Percentiles rank a stretch among this genome's conserved stretches.
Evolutionary conservation across 2,329 filamentous ascomycete species (phyloP).

Genomic region (Apiospora aurea): DNA sequence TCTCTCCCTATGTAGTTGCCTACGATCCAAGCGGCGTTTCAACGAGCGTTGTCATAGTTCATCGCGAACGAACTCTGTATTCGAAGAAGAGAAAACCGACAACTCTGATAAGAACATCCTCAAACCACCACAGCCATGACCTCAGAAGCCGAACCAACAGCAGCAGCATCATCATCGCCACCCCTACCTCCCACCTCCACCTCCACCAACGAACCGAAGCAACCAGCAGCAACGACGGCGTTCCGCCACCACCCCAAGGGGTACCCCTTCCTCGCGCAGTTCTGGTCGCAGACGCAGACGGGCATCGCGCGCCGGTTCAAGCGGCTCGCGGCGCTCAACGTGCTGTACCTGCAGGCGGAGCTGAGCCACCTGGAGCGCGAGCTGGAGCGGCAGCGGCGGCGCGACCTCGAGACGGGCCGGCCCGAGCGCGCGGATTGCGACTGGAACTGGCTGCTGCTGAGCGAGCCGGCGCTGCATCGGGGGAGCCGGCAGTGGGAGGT

Average conservation of each 20-base stretch:
- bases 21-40: not conserved
- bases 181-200: not conserved
- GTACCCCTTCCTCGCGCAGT: conserved; percentile 23
- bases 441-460: conserved; percentile 26
- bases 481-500: conserved; percentile 26
- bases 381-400: conserved; percentile 8
- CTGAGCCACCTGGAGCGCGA: conserved; percentile 25
- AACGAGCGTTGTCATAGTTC: not conserved
- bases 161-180: not conserved
- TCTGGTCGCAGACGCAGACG: conserved; percentile 25
- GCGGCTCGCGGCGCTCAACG: conserved; percentile 25
- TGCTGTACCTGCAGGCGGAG: conserved; percentile 26
- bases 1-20: not conserved
- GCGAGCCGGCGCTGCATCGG: conserved; percentile 12
- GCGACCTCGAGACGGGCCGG: conserved; percentile 13
- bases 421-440: not conserved
- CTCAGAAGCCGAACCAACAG: not conserved
- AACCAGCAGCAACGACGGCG: not conserved
- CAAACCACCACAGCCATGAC: not conserved
- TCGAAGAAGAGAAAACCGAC: not conserved
- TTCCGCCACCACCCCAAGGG: not conserved
- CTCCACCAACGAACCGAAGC: not conserved
- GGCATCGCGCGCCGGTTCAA: conserved; percentile 24
- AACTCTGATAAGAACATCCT: not conserved
- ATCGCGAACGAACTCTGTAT: not conserved